A percentile compares a stretch with the other conserved stretches of the same genome.
Conservation (phyloP, 768 basidiomycete genomes). For the Boletus sp. region DNA sequence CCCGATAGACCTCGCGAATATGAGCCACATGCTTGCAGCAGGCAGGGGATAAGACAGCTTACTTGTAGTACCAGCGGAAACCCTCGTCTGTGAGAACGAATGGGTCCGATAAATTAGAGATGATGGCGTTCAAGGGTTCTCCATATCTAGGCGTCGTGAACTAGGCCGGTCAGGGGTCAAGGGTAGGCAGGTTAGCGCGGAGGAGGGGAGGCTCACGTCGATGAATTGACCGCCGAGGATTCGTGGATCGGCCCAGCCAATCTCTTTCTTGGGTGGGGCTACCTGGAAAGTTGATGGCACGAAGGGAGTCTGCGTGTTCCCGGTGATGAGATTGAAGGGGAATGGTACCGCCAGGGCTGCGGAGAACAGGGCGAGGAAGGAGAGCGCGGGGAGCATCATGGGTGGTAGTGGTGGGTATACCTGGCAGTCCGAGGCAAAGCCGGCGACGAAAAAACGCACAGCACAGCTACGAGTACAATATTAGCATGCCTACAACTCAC, state of each 20-base stretch:
- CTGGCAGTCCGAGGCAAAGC: no score
- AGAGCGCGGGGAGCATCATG: constrained; percentile 18
- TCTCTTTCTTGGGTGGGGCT: constrained; percentile 21
- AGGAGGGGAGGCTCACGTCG: constrained; percentile 53
- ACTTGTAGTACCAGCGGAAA: constrained; percentile 70
- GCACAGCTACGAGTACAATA: background rate
- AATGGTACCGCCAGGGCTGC: constrained; percentile 16
- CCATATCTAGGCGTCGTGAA: constrained; percentile 64
- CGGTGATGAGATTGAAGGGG: constrained; percentile 1
- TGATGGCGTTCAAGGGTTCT: constrained; percentile 83
- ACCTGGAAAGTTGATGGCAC: background rate
- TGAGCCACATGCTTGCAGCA: background rate
- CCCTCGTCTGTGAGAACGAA: constrained; percentile 75
- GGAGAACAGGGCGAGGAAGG: constrained; percentile 13
- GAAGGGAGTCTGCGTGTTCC: constrained; percentile 12
- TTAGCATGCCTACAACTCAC: background rate
- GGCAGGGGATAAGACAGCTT: background rate
- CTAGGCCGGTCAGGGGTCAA: constrained; percentile 35
- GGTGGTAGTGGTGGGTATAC: background rate
- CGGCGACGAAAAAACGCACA: background rate
- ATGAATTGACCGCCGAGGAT: constrained; percentile 69
- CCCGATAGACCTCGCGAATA: constrained; percentile 60
- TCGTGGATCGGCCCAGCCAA: constrained; percentile 67
- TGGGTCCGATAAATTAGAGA: constrained; percentile 77
- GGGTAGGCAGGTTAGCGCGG: background rate